Percentiles rank a stretch among this genome's conserved stretches.
Evolutionary conservation across 208 protist genomes (phyloP).

Genomic region (Wallacemonas sp.): DNA sequence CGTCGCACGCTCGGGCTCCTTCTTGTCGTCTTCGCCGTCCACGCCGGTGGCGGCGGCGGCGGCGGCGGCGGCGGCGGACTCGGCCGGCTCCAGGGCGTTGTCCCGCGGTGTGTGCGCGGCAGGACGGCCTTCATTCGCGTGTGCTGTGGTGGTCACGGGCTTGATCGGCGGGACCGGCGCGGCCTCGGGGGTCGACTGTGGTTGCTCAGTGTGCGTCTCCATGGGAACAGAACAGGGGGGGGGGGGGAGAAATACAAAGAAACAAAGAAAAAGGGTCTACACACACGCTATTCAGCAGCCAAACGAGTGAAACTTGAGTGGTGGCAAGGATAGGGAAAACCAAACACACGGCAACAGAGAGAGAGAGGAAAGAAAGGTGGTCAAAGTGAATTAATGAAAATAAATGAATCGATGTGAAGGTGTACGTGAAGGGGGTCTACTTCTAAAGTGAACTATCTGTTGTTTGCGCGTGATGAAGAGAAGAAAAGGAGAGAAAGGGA

Average conservation of each 20-base stretch:
- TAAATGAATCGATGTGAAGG: constrained; percentile 13
- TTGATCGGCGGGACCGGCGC: background rate
- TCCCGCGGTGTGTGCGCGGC: constrained; percentile 7
- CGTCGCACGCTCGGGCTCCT: constrained; percentile 8
- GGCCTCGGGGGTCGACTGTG: background rate
- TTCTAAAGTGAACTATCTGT: constrained; percentile 1
- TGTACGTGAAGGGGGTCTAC: constrained; percentile 13
- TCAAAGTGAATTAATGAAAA: constrained; percentile 15
- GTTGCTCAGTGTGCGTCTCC: background rate
- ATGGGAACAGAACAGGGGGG: too few species aligned
- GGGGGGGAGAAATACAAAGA: too few species aligned
- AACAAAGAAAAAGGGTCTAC: background rate
- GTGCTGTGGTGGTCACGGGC: background rate
- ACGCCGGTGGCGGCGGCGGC: background rate
- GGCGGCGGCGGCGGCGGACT: background rate
- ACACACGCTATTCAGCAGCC: too few species aligned
- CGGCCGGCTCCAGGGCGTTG: background rate
- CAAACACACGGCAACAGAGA: too few species aligned
- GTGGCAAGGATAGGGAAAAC: too few species aligned
- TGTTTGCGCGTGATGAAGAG: background rate
- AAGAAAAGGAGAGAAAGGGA: background rate
- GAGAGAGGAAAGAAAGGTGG: constrained; percentile 7
- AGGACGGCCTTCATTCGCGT: background rate
- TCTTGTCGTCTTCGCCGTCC: constrained; percentile 8
- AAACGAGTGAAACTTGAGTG: too few species aligned